These are phyloP conservation scores for Cutaneotrichosporon sp. DNA, from an alignment of 1,284 basidiomycete species.

Conservation along the genomic window DNA sequence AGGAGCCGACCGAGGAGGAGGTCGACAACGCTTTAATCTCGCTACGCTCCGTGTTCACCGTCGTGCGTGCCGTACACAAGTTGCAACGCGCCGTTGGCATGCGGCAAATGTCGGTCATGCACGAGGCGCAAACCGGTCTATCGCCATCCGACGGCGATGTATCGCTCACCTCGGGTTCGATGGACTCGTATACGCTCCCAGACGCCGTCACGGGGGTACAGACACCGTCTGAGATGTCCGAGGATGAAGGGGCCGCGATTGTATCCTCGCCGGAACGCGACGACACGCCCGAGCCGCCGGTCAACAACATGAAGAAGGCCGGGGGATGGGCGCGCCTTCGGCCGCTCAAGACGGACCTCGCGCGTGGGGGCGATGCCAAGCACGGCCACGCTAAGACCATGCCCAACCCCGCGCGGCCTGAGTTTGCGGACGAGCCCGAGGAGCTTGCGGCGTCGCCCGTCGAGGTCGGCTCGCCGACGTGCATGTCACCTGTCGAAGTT, in stretches of 20 bases:
- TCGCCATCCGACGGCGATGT: conserved; percentile 20
- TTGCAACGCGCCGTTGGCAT: conserved; percentile 13
- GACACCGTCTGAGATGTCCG: conserved; percentile 5
- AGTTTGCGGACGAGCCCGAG: not conserved
- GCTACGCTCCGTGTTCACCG: conserved; percentile 48
- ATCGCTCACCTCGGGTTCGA: conserved; percentile 34
- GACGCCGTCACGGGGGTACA: conserved; percentile 14
- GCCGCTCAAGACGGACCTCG: conserved; percentile 12
- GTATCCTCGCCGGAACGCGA: conserved; percentile 1
- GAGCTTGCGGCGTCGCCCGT: conserved; percentile 5
- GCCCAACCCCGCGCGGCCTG: not conserved
- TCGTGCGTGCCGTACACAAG: conserved; percentile 53
- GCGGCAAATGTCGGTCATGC: conserved; percentile 8
- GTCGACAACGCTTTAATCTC: conserved; percentile 50
- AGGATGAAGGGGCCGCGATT: conserved; percentile 1
- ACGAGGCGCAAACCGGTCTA: not conserved
- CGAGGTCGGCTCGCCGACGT: conserved; percentile 9
- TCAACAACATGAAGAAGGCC: not conserved
- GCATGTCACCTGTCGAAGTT: conserved; percentile 4
- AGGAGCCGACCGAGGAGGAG: conserved; percentile 54
- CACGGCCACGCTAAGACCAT: not conserved
- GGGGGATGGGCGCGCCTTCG: not conserved
- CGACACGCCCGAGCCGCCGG: conserved; percentile 2
- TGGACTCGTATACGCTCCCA: conserved; percentile 47
- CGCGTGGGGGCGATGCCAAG: not conserved